Base-by-base conservation (phyloP, 129 eudicot species). In the Lactuca saligna region DNA sequence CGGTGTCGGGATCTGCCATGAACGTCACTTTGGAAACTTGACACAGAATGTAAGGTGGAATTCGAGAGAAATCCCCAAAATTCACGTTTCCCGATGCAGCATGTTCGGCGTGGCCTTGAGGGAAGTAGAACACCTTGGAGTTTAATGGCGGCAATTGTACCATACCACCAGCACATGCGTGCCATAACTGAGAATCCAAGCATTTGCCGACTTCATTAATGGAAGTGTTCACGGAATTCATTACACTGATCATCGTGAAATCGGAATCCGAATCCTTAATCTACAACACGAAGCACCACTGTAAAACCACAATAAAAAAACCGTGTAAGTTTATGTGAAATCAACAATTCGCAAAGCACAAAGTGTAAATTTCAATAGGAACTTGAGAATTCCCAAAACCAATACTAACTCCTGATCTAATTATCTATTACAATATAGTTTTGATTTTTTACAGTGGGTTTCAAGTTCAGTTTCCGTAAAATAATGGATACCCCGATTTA, bases 21-120 rank as follows among this genome's bases (percentile, higher is more conserved):
- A 70, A 82, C 0, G 42, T 58, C 8, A 86, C 74, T 7, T 69
- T 15, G 34, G 75, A 46, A 1, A 91, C 87, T 6, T 75, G 82
- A 77, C 92, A 91, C 65, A 57, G 61, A 20, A 81, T 11, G 54
- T 38, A 65, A 11, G 91, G 80, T 3, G 61, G 72, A 3, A 74
- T 15, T 12, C 58, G 78, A 31, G 77, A 63, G 5, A 79, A 82
- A 32, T 53, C 74, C n/a, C 79, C 72, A 38, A 88, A 83, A 74
- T 91, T 78, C 0, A 79, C 81, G 25, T 82, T 79, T 25, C 53
- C 80, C 1, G 64, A 61, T 13, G 84, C 75, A 13, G 79, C 46
- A 33, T 84, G 89, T 66, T 86, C 94, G 38, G 83, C 76, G 74
- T 91, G 96, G 2, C 98, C 98, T 75, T 91, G 91, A 15, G 98